Conservation (phyloP, 352 stramenopile species). For the Thraustotheca clavata region DNA sequence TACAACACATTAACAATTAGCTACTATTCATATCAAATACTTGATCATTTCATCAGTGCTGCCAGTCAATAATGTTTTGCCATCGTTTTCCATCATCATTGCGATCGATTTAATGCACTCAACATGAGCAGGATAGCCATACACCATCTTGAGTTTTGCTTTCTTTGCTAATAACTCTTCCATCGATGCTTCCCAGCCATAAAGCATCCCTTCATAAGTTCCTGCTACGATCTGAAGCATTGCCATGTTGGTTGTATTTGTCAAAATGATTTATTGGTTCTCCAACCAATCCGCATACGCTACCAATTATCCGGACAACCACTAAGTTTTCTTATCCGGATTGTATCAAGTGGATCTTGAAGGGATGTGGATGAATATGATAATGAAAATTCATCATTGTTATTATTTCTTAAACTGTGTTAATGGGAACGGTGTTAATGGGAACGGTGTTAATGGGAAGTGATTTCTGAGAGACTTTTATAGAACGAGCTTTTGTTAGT, state of each 20-base stretch:
- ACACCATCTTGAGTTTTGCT: conserved; percentile 75
- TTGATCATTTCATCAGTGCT: conserved; percentile 85
- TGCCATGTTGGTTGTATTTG: not conserved
- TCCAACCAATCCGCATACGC: not conserved
- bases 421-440: too few relatives aligned
- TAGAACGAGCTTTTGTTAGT: not conserved
- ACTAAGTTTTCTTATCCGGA: too few relatives aligned
- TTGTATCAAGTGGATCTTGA: not conserved
- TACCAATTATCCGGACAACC: not conserved
- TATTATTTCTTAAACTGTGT: too few relatives aligned
- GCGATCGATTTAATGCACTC: conserved; percentile 83
- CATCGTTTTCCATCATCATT: conserved; percentile 67
- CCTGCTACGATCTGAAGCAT: conserved; percentile 77
- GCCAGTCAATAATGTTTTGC: conserved; percentile 75
- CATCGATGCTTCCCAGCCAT: conserved; percentile 54
- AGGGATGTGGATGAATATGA: too few relatives aligned
- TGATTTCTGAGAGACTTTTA: not conserved
- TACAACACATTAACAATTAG: conserved; percentile 17
- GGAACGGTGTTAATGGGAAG: not conserved
- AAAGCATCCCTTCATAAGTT: conserved; percentile 82
- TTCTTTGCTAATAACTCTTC: conserved; percentile 18
- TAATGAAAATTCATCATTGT: too few relatives aligned
- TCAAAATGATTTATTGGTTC: not conserved
- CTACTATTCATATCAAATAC: conserved; percentile 24
- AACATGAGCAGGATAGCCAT: conserved; percentile 71